Base-by-base conservation (phyloP, 2,329 filamentous ascomycete genomes). In the Massarina eburnea region DNA sequence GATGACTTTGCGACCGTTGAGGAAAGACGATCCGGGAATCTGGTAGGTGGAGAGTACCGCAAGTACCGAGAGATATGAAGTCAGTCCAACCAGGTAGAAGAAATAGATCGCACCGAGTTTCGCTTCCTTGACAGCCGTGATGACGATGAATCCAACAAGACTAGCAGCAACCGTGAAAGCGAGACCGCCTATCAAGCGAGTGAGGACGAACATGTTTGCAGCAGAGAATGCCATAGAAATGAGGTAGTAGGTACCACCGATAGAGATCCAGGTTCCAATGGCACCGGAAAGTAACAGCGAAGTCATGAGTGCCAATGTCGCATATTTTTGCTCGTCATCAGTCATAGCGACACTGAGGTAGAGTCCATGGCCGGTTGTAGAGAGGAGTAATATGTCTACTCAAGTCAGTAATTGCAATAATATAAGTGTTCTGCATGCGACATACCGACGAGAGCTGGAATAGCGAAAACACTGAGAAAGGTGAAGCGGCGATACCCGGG, bases 211-310 rank as follows among this genome's bases (percentile, higher is more conserved):
- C 75, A 80, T 78, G 49, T 79, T 80, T 37, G 77, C 76, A 1
- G 76, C 77, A 1, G 76, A 75, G 50, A 80, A 80, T 2, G 78
- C 77, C 76, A 79, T 79, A 0, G 75, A 78, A 32, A 76, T 72
- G 5, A 84, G 73, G 52, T 85, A 85, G 62, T 83, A 85, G 24
- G 79, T 80, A 2, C 82, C 82, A 21, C 80, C 80, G 45, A 80
- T 81, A 6, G 80, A 80, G 32, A 84, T 82, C 81, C 80, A 84
- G 6, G 81, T 82, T 19, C 81, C 81, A 37, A 84, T 78, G 5
- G 78, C 82, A 32, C 81, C 81, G 7, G 80, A 82, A 19, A 84
- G 68, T 10, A 85, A 65, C 7, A 84, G 70, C 2, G 81, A 78
- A 10, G 80, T 77, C 71, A 85, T 77, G 32, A 85, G 63, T 1